Conservation (phyloP, 2,329 filamentous ascomycete species). For the Tetracladium maxilliforme region DNA sequence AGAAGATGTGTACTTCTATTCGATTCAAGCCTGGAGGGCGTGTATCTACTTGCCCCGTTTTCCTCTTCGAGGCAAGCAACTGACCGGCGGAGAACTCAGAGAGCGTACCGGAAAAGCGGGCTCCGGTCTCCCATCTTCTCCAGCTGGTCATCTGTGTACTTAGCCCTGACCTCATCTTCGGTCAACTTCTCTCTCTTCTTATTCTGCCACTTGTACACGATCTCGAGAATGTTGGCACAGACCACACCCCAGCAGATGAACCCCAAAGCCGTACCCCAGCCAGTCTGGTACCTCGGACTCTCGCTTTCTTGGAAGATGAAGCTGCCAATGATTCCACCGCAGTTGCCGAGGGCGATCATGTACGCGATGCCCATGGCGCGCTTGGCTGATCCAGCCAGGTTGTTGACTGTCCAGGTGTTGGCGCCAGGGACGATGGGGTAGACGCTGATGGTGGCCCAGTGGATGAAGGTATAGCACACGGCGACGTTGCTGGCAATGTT, state of each 20-base stretch:
- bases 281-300: conserved; percentile 13
- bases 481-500: conserved; percentile 18
- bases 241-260: too few species aligned
- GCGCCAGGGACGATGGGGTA: conserved; percentile 18
- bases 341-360: conserved; percentile 14
- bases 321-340: conserved; percentile 12
- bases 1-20: too few species aligned
- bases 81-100: too few species aligned
- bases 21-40: too few species aligned
- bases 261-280: conserved; percentile 12
- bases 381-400: conserved; percentile 17
- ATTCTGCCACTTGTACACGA: too few species aligned
- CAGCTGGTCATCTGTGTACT: conserved; percentile 26
- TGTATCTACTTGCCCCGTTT: too few species aligned
- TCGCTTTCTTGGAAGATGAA: conserved; percentile 12
- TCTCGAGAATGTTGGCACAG: too few species aligned
- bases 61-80: too few species aligned
- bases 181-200: conserved; percentile 25
- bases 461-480: conserved; percentile 21
- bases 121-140: conserved; percentile 34
- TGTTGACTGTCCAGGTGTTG: conserved; percentile 20
- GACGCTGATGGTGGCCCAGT: conserved; percentile 20
- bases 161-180: conserved; percentile 10
- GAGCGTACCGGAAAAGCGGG: conserved; percentile 29
- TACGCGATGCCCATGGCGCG: conserved; percentile 19